Evolutionary conservation across 495 filamentous ascomycete species (phyloP).

Genomic region (Penicillium cataractarum): DNA sequence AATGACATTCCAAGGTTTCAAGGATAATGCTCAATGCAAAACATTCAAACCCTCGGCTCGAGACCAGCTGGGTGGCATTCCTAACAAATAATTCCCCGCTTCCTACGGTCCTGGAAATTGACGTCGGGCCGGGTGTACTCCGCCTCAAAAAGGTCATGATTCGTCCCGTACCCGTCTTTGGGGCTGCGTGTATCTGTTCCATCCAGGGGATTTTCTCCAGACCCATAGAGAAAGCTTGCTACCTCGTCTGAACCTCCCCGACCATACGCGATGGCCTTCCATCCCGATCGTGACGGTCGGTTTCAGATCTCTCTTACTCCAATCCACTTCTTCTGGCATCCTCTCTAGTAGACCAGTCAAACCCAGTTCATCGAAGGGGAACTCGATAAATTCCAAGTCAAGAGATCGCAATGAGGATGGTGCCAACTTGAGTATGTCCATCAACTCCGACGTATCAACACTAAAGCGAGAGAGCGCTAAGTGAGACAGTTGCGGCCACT

Average conservation of each 20-base stretch:
- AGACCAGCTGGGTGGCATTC: constrained; percentile 9
- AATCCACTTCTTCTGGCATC: constrained; percentile 22
- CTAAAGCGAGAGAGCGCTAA: constrained; percentile 10
- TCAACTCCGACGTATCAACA: constrained; percentile 14
- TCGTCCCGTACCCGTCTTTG: constrained; percentile 15
- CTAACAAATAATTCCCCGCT: constrained; percentile 12
- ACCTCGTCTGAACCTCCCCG: constrained; percentile 25
- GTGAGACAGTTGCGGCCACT: constrained; percentile 19
- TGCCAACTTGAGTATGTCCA: constrained; percentile 11
- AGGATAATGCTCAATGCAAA: too few relatives aligned
- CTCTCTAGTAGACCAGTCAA: constrained; percentile 22
- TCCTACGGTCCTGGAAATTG: constrained; percentile 8
- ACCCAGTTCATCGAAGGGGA: constrained; percentile 12
- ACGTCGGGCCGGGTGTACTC: constrained; percentile 24
- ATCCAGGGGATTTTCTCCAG: constrained; percentile 21
- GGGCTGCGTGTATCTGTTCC: constrained; percentile 13
- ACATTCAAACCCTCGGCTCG: too few relatives aligned
- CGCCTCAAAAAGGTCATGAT: constrained; percentile 19
- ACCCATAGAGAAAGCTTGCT: constrained; percentile 20
- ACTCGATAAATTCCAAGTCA: constrained; percentile 18
- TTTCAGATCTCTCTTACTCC: constrained; percentile 17
- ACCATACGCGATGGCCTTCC: constrained; percentile 8
- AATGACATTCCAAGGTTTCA: too few relatives aligned
- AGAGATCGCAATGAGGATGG: constrained; percentile 17
- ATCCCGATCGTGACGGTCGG: constrained; percentile 20